phyloP scores from a whole-genome alignment of 2,329 filamentous ascomycete genomes.

The Xylaria arbuscula region DNA sequence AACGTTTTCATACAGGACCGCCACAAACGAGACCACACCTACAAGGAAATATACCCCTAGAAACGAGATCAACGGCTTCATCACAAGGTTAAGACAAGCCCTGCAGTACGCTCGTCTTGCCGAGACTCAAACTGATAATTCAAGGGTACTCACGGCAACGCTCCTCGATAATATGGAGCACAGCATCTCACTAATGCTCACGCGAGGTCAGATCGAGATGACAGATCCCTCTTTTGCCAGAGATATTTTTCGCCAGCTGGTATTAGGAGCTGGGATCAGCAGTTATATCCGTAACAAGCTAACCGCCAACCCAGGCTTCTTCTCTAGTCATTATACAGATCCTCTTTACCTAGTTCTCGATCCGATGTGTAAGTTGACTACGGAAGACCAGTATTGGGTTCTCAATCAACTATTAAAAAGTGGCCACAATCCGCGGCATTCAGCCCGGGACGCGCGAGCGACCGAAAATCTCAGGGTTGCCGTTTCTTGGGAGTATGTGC shows the following conservation, averaged over 20 bases:
- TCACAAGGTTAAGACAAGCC: conserved; percentile 14
- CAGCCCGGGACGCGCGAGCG: not conserved
- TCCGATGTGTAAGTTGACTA: conserved; percentile 17
- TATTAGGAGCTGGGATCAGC: conserved; percentile 25
- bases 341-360: conserved; percentile 17
- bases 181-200: conserved; percentile 17
- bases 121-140: conserved; percentile 19
- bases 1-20: conserved; percentile 12
- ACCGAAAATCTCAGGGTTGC: not conserved
- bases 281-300: conserved; percentile 20
- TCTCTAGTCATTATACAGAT: conserved; percentile 6
- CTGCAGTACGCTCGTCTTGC: conserved; percentile 25
- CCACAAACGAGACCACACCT: too few relatives aligned
- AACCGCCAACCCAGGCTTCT: conserved; percentile 9
- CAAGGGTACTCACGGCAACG: conserved; percentile 14
- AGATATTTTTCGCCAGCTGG: conserved; percentile 22
- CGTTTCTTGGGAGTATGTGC: conserved; percentile 4
- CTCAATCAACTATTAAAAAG: conserved; percentile 23
- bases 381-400: conserved; percentile 18
- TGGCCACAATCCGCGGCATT: conserved; percentile 7
- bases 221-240: conserved; percentile 25
- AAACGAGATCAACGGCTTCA: conserved; percentile 17
- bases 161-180: conserved; percentile 28
- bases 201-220: conserved; percentile 26
- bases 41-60: not conserved